Conservation (phyloP, 345 rosid genomes). For the Lagerstroemia speciosa region DNA sequence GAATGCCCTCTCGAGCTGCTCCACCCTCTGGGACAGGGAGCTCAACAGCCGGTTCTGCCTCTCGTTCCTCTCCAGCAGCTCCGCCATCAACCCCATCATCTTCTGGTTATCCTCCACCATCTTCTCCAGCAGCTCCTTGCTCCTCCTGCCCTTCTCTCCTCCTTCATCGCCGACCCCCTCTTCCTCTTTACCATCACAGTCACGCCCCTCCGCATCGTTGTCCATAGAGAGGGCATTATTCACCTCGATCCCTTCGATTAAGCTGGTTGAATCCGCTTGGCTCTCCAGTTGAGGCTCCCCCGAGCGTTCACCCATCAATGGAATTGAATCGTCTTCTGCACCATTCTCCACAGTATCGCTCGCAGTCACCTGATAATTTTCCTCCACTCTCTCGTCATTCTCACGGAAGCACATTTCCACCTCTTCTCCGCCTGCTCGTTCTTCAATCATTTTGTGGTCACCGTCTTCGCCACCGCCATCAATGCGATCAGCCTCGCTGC, state of each 20-base stretch:
- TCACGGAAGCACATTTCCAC: background rate
- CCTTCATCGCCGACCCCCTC: background rate
- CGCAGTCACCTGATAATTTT: background rate
- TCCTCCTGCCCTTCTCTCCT: conserved; percentile 11
- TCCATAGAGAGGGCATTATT: background rate
- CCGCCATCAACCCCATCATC: conserved; percentile 43
- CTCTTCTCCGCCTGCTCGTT: background rate
- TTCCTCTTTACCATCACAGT: too few species aligned
- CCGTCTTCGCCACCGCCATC: background rate
- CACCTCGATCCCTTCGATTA: conserved; percentile 5
- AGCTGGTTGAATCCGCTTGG: conserved; percentile 7
- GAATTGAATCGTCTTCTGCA: background rate
- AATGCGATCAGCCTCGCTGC: background rate
- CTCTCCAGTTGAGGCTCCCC: conserved; percentile 3
- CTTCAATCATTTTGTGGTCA: background rate
- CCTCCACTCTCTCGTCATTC: background rate
- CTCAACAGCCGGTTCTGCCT: conserved; percentile 34
- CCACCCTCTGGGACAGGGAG: conserved; percentile 41
- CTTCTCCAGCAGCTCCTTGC: conserved; percentile 29
- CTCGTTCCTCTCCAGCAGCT: conserved; percentile 39
- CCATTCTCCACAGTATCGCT: background rate
- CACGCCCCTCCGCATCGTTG: background rate
- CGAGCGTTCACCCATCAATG: background rate
- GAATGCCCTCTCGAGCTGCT: conserved; percentile 47
- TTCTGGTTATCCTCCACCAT: conserved; percentile 52